Evolutionary conservation across 1,284 basidiomycete species (phyloP).

Genomic region (Ganoderma resinaceum): DNA sequence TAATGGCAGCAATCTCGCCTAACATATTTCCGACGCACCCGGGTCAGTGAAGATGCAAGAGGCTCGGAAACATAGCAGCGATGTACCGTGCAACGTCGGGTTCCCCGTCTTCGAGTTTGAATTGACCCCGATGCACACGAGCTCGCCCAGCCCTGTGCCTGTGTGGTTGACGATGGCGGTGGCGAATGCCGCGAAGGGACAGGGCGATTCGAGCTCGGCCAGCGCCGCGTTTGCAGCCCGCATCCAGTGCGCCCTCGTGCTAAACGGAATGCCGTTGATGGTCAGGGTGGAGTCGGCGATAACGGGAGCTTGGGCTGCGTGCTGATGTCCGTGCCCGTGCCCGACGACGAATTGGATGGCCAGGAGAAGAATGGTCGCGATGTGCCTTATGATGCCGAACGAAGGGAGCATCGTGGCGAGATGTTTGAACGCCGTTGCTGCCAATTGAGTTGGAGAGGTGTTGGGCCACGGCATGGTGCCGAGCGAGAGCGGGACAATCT

Average conservation of each 20-base stretch:
- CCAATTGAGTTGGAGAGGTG: not conserved
- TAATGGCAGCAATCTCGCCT: slow-evolving; percentile 30
- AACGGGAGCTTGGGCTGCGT: not conserved
- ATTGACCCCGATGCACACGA: slow-evolving; percentile 29
- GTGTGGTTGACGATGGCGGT: slow-evolving; percentile 30
- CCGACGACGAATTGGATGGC: not conserved
- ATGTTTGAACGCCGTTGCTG: not conserved
- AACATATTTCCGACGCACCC: not conserved
- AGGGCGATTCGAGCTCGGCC: slow-evolving; percentile 21
- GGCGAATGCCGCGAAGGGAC: slow-evolving; percentile 26
- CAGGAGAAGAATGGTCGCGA: not conserved
- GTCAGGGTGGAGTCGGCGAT: slow-evolving; percentile 11
- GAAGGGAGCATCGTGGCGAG: not conserved
- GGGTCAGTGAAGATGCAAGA: not conserved
- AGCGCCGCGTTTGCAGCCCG: slow-evolving; percentile 24
- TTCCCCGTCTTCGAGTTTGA: slow-evolving; percentile 16
- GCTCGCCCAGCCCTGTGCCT: slow-evolving; percentile 17
- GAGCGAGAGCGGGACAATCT: not conserved
- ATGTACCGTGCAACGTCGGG: slow-evolving; percentile 24
- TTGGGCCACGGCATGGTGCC: not conserved
- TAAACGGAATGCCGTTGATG: slow-evolving; percentile 23
- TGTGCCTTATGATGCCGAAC: not conserved
- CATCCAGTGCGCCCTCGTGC: slow-evolving; percentile 25
- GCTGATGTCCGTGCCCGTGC: not conserved
- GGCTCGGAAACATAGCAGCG: not conserved